Percentiles rank a stretch among this genome's conserved stretches.
These are phyloP conservation scores for Ilex aquifolium DNA, from an alignment of 257 asterid genomes.

Conservation along the genomic window DNA sequence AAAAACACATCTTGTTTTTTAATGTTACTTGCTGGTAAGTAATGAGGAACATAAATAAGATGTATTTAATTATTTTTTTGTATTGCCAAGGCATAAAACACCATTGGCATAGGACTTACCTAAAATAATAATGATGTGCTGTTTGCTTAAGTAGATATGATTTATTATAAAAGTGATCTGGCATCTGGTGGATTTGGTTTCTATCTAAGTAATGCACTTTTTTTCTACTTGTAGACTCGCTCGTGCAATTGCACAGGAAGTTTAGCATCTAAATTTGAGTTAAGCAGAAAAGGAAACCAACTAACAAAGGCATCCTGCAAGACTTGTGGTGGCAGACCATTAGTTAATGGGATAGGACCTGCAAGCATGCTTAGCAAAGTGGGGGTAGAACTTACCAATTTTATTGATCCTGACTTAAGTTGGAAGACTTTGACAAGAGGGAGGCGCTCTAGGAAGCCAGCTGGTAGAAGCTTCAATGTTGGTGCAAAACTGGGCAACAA, in stretches of 20 bases:
- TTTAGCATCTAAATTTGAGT: slow-evolving; percentile 12
- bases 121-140: too few species aligned
- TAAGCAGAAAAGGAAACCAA: slow-evolving; percentile 17
- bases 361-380: slow-evolving; percentile 42
- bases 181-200: not conserved
- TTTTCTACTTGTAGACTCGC: slow-evolving; percentile 1
- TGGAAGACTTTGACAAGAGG: slow-evolving; percentile 76
- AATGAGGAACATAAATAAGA: too few species aligned
- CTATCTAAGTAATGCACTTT: not conserved
- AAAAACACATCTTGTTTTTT: too few species aligned
- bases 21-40: too few species aligned
- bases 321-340: slow-evolving; percentile 27
- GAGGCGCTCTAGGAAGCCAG: slow-evolving; percentile 58
- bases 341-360: slow-evolving; percentile 46
- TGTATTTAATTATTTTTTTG: too few species aligned
- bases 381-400: slow-evolving; percentile 46
- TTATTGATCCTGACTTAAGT: slow-evolving; percentile 40
- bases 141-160: too few species aligned
- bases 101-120: too few species aligned
- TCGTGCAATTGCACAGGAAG: slow-evolving; percentile 28
- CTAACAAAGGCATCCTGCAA: slow-evolving; percentile 17
- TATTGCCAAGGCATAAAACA: too few species aligned
- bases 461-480: slow-evolving; percentile 43
- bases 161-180: too few species aligned
- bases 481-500: slow-evolving; percentile 26